phyloP scores from a whole-genome alignment of 352 stramenopile genomes.

The Phytophthora kernoviae region DNA sequence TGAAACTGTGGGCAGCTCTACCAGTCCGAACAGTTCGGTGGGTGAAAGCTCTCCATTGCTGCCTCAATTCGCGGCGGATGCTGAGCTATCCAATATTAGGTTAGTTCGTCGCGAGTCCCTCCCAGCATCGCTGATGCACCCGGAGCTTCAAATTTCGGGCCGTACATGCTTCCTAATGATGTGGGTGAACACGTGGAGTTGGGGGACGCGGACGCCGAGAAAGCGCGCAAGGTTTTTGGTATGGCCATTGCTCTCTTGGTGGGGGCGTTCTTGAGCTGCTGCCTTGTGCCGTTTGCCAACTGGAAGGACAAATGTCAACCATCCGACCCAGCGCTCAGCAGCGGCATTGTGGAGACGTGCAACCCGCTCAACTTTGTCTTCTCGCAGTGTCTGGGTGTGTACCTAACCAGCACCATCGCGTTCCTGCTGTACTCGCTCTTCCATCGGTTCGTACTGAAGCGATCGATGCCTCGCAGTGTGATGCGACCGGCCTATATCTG shows the following conservation, averaged over 20 bases:
- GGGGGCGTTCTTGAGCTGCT: constrained; percentile 73
- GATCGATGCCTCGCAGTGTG: constrained; percentile 80
- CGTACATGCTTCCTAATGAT: constrained; percentile 76
- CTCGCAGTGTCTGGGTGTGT: constrained; percentile 83
- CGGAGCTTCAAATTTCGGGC: constrained; percentile 83
- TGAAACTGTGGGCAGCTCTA: constrained; percentile 17
- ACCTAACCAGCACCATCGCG: constrained; percentile 72
- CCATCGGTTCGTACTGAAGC: constrained; percentile 72
- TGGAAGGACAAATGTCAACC: constrained; percentile 71
- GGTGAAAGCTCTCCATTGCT: constrained; percentile 49
- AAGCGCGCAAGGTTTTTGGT: constrained; percentile 62
- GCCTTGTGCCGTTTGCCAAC: constrained; percentile 77
- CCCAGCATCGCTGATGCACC: constrained; percentile 62
- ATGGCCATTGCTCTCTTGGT: constrained; percentile 69
- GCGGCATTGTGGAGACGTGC: constrained; percentile 60
- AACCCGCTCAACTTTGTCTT: constrained; percentile 87
- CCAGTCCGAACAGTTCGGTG: constrained; percentile 24
- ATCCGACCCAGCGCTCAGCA: constrained; percentile 18
- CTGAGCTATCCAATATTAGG: constrained; percentile 12
- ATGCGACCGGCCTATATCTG: constrained; percentile 84
- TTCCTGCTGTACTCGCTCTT: constrained; percentile 84
- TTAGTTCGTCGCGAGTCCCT: constrained; percentile 49
- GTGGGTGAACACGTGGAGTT: constrained; percentile 65
- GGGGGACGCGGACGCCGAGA: constrained; percentile 51
- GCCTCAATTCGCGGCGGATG: constrained; percentile 27